Percentiles rank a stretch among this genome's conserved stretches.
Evolutionary conservation across 176 grass and related monocot genomes (phyloP).

Genomic region (Triticum dicoccoides): DNA sequence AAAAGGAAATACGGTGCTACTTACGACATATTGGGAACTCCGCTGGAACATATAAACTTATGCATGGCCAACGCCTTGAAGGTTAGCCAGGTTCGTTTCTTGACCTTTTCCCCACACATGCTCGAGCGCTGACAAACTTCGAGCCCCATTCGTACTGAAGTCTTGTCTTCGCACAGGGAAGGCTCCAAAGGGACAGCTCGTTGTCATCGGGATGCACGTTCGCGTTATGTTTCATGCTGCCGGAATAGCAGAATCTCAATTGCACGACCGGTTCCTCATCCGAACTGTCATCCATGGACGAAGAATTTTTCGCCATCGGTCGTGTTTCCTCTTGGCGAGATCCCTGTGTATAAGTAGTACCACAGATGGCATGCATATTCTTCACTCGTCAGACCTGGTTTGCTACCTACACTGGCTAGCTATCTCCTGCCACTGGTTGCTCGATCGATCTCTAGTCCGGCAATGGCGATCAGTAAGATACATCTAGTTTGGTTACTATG

Average conservation of each 20-base stretch:
- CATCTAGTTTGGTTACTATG: slow-evolving; percentile 24
- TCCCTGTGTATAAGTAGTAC: neutral
- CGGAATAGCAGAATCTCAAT: neutral
- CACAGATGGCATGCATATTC: neutral
- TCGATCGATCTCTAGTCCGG: neutral
- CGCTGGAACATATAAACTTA: neutral
- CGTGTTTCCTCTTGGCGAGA: neutral
- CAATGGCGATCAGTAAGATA: slow-evolving; percentile 18
- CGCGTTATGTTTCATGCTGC: neutral
- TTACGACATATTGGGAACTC: neutral
- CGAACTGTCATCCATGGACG: neutral
- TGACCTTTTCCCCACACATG: neutral
- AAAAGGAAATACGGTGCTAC: neutral
- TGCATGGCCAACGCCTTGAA: neutral
- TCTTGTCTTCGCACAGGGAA: neutral
- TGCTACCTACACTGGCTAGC: too few species aligned
- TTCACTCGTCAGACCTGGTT: too few species aligned
- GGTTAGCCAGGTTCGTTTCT: neutral
- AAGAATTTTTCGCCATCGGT: neutral
- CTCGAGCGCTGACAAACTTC: neutral
- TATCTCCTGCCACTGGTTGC: neutral
- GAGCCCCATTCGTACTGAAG: neutral
- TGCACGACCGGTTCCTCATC: neutral
- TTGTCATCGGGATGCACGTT: neutral
- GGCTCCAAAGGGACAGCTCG: neutral